A percentile compares a stretch with the other conserved stretches of the same genome.
Conservation (phyloP, 768 basidiomycete species). For the Rhodocollybia butyracea region DNA sequence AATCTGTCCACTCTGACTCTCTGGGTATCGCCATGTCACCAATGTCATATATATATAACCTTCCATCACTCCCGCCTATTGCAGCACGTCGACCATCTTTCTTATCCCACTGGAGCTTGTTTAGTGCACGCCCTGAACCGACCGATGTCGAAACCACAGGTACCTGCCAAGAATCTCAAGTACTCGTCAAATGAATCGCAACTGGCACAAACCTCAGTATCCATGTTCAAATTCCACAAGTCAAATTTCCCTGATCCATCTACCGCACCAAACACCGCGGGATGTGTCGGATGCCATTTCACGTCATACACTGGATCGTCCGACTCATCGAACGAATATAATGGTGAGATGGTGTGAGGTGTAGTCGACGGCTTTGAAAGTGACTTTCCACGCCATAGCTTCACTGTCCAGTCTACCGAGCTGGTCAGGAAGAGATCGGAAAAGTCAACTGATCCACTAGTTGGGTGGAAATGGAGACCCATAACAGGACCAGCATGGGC, state of each 20-base stretch:
- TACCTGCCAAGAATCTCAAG: slow-evolving; percentile 49
- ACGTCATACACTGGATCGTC: slow-evolving; percentile 99
- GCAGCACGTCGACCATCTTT: slow-evolving; percentile 90
- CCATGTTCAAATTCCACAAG: slow-evolving; percentile 95
- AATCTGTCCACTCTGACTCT: slow-evolving; percentile 90
- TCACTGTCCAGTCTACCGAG: slow-evolving; percentile 98
- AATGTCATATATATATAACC: slow-evolving; percentile 91
- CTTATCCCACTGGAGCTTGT: slow-evolving; percentile 94
- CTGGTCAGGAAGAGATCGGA: slow-evolving; percentile 91
- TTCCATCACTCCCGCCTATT: slow-evolving; percentile 89
- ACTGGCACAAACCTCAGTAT: slow-evolving; percentile 76
- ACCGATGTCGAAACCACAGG: slow-evolving; percentile 86
- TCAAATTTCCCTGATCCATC: slow-evolving; percentile 97
- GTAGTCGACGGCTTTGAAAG: slow-evolving; percentile 69
- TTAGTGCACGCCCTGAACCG: slow-evolving; percentile 79
- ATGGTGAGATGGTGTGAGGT: slow-evolving; percentile 57
- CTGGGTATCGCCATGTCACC: slow-evolving; percentile 86
- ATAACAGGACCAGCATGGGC: slow-evolving; percentile 93
- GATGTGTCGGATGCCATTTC: slow-evolving; percentile 96
- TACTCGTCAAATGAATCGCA: slow-evolving; percentile 5
- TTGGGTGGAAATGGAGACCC: slow-evolving; percentile 93
- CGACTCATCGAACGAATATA: slow-evolving; percentile 96
- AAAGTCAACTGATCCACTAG: slow-evolving; percentile 89
- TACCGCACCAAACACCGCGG: slow-evolving; percentile 89
- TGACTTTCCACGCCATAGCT: slow-evolving; percentile 88